Base-by-base conservation (phyloP, 331 rosid genomes). In the Erythrophleum ivorense region DNA sequence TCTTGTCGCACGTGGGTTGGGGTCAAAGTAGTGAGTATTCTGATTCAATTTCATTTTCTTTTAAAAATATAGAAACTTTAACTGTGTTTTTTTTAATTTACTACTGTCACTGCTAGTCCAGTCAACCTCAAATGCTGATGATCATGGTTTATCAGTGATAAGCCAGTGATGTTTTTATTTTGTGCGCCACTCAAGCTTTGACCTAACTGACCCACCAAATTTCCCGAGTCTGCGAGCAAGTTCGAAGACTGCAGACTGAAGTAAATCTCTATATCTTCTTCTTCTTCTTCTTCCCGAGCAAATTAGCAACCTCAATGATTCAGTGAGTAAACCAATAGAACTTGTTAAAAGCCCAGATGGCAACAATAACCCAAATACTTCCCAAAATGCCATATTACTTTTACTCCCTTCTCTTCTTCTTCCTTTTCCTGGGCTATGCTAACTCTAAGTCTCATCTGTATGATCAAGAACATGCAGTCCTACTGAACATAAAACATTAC, bases 381-480 rank as follows among this genome's bases (percentile, higher is more conserved):
- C 13, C 53, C 40, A 59, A 53, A 43, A 45, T 78, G 72, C 77
- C 82, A 6, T 24, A 62, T 19, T 49, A 41, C 29, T 67, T 19
- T 0, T 9, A n/a, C 73, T 41, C 53, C 72, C 9, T 18, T 40
- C 57, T 84, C 78, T 68, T 46, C 69, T 24, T 80, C 85, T 55
- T 76, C 69, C 5, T 86, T 58, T 43, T 81, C 77, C 31, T 81
- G 50, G 9, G 75, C 71, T 71, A 14, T 71, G 84, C 76, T 54
- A 74, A 77, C 38, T 33, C n/a, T n/a, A n/a, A n/a, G n/a, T n/a
- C 64, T 64, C 36, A 11, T 24, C 74, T 84, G 3, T 78, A 82
- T 59, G 84, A 64, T 62, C 81, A 75, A 83, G 97, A 91, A 75
- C 90, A 68, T 24, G 71, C 71, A 48, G 72, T 87, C 80, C 84